These are phyloP conservation scores for Neurospora sp. DNA, from an alignment of 2,329 filamentous ascomycete species.

Conservation along the genomic window DNA sequence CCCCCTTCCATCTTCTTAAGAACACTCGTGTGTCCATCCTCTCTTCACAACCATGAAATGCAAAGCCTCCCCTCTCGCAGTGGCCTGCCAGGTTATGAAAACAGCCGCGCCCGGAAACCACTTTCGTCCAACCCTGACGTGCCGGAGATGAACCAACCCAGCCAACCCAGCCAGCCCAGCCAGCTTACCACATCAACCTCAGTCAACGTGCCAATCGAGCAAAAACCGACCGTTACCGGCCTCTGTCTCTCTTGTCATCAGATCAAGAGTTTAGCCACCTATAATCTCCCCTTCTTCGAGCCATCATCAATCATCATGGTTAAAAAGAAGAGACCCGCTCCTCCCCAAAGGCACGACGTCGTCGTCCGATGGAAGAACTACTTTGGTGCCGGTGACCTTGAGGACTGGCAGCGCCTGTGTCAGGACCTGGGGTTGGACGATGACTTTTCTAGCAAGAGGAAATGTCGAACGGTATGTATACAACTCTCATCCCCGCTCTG, in stretches of 20 bases:
- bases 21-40: neutral
- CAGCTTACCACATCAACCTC: neutral
- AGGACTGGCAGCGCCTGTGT: conserved; percentile 36
- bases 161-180: neutral
- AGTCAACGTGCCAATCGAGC: neutral
- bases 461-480: conserved; percentile 33
- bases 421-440: conserved; percentile 30
- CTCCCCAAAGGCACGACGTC: neutral
- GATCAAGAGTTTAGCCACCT: neutral
- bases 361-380: conserved; percentile 21
- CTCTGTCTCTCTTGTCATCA: neutral
- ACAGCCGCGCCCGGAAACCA: neutral
- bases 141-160: neutral
- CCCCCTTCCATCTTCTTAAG: neutral
- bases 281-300: neutral
- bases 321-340: conserved; percentile 6
- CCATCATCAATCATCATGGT: neutral
- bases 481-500: neutral
- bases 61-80: neutral
- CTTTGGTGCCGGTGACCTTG: conserved; percentile 23
- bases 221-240: neutral
- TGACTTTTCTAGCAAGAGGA: conserved; percentile 30
- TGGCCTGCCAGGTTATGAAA: neutral
- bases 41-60: neutral
- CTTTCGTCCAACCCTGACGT: neutral